These are phyloP conservation scores for Psophocarpus tetragonolobus DNA, from an alignment of 306 rosid genomes.

Conservation along the genomic window DNA sequence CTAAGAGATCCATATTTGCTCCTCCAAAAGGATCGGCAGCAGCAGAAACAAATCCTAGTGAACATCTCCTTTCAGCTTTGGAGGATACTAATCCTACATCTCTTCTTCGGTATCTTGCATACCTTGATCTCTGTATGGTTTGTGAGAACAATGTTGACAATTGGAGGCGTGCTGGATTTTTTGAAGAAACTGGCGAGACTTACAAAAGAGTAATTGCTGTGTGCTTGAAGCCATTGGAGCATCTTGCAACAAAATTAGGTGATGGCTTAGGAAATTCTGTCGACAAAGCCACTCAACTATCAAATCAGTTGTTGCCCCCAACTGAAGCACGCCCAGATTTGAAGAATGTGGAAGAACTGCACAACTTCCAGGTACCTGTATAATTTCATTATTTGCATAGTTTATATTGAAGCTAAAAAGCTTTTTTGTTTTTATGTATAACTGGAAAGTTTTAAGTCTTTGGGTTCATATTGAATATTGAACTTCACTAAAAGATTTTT, in stretches of 20 bases:
- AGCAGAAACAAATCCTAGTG: slow-evolving; percentile 96
- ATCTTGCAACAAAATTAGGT: slow-evolving; percentile 63
- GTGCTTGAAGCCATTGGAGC: slow-evolving; percentile 82
- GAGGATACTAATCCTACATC: slow-evolving; percentile 81
- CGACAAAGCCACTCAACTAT: slow-evolving; percentile 58
- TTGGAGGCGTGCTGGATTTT: slow-evolving; percentile 97
- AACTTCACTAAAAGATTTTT: background rate
- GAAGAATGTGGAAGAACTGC: slow-evolving; percentile 55
- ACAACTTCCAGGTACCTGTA: slow-evolving; percentile 71
- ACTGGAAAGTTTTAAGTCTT: slow-evolving; percentile 1
- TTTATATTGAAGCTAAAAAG: background rate
- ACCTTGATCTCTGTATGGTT: slow-evolving; percentile 94
- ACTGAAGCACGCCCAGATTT: slow-evolving; percentile 55
- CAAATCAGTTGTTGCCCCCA: slow-evolving; percentile 72
- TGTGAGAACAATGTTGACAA: slow-evolving; percentile 89
- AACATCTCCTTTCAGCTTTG: slow-evolving; percentile 86
- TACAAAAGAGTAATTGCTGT: slow-evolving; percentile 82
- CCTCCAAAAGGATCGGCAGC: slow-evolving; percentile 99
- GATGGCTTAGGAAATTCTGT: slow-evolving; percentile 62
- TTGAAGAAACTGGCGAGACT: slow-evolving; percentile 92
- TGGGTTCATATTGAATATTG: slow-evolving; percentile 1
- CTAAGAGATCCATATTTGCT: slow-evolving; percentile 84
- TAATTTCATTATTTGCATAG: background rate
- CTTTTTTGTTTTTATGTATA: background rate
- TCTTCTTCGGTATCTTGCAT: slow-evolving; percentile 89